Percentiles rank a stretch among this genome's conserved stretches.
These are phyloP conservation scores for Populus hybrid DNA, from an alignment of 441 rosid genomes.

Conservation along the genomic window DNA sequence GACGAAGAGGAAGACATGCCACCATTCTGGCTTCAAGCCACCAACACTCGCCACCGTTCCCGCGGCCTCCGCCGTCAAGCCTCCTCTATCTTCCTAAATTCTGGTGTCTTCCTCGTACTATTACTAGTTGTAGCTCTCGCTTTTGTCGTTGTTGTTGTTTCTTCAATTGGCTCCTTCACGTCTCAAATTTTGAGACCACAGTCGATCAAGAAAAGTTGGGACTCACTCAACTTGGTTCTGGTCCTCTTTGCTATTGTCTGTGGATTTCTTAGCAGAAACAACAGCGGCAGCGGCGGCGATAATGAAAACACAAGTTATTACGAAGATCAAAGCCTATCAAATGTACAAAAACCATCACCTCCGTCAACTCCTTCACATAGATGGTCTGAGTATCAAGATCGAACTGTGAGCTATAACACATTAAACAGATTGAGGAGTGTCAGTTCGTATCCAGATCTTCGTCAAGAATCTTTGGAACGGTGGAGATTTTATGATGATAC, in stretches of 20 bases:
- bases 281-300: constrained; percentile 4
- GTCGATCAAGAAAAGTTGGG: constrained; percentile 72
- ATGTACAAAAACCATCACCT: constrained; percentile 30
- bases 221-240: constrained; percentile 61
- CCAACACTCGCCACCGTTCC: constrained; percentile 25
- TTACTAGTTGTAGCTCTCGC: constrained; percentile 32
- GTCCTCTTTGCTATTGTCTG: constrained; percentile 77
- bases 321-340: constrained; percentile 23
- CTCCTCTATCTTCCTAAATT: constrained; percentile 41
- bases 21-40: constrained; percentile 66
- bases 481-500: constrained; percentile 79
- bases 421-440: constrained; percentile 52
- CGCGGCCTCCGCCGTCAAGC: constrained; percentile 34
- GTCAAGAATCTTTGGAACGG: constrained; percentile 45
- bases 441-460: constrained; percentile 83
- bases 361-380: constrained; percentile 35
- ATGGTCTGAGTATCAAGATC: constrained; percentile 42
- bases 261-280: constrained; percentile 58
- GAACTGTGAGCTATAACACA: constrained; percentile 27
- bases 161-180: constrained; percentile 44
- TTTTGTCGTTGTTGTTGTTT: constrained; percentile 47
- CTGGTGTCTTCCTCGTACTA: constrained; percentile 40
- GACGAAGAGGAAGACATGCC: constrained; percentile 57
- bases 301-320: constrained; percentile 14
- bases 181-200: constrained; percentile 62